Base-by-base conservation (phyloP, 1,139 yeast species). In the Candida tropicalis region DNA sequence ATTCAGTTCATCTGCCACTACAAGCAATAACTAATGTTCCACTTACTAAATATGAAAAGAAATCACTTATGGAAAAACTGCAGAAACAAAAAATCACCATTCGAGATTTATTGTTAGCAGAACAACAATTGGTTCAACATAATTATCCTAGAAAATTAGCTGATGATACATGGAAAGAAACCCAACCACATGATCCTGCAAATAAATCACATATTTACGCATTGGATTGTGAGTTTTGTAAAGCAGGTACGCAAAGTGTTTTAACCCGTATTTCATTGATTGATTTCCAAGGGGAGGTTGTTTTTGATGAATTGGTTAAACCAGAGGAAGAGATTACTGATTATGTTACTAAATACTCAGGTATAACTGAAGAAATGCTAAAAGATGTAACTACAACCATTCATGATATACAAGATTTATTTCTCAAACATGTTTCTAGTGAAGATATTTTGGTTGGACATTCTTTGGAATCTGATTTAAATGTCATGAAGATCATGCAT, bases 141-240 rank as follows among this genome's bases (percentile, higher is more conserved):
- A 68, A 70, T 13, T 86, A 82, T 54, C 95, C 96, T 0, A 65
- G 83, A 11, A 17, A 28, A 3, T 4, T 50, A 13, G 35, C 41
- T 1, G 60, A 58, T 4, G 76, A 68, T 1, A 49, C 42, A 0
- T 86, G 87, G 86, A 77, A 75, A 0, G 81, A 81, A 46, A 88
- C 96, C 0, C 50, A 40, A 13, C 35, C 38, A 13, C 82, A 79
- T 49, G 78, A 68, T 3, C 83, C 81, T 0, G 13, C 32, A 3
- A 12, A 13, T 4, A 20, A 26, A 18, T 76, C 84, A 3, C 81
- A 72, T 42, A 81, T 86, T 0, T 88, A 79, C 66, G 95, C 96
- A 0, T 56, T 93, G 17, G 99, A 93, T 64, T 93, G 99, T 67
- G 99, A 93, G 63, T 93, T 93, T 87, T 89, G 97, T 59, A 67